phyloP scores from a whole-genome alignment of 2,329 filamentous ascomycete genomes.

The Aspergillus chevalieri region DNA sequence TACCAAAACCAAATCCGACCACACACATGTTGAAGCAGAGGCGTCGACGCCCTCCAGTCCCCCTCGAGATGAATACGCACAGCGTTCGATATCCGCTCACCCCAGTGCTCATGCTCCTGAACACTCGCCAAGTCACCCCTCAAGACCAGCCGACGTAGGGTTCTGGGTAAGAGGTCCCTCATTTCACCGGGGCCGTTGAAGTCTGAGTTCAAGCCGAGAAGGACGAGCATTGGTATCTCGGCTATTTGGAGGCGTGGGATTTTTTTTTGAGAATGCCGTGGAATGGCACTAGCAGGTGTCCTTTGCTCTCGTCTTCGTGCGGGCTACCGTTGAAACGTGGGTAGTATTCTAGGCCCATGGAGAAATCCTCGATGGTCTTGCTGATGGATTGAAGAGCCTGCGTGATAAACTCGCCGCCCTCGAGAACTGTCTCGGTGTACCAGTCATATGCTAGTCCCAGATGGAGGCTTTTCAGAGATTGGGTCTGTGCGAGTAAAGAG shows the following conservation, averaged over 20 bases:
- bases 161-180: background rate
- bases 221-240: background rate
- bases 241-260: background rate
- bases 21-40: background rate
- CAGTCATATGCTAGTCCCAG: background rate
- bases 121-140: background rate
- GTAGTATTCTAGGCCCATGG: background rate
- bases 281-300: background rate
- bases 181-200: background rate
- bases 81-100: background rate
- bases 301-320: background rate
- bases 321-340: background rate
- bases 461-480: background rate
- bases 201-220: background rate
- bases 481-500: background rate
- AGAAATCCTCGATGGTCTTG: background rate
- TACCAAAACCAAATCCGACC: background rate
- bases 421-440: no score
- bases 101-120: background rate
- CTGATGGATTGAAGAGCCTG: background rate
- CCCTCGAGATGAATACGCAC: background rate
- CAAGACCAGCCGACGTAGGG: background rate
- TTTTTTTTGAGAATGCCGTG: background rate
- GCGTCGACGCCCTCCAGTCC: background rate
- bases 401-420: background rate